These are phyloP conservation scores for Dendrobium huoshanense DNA, from an alignment of 106 monocot species.

Conservation along the genomic window DNA sequence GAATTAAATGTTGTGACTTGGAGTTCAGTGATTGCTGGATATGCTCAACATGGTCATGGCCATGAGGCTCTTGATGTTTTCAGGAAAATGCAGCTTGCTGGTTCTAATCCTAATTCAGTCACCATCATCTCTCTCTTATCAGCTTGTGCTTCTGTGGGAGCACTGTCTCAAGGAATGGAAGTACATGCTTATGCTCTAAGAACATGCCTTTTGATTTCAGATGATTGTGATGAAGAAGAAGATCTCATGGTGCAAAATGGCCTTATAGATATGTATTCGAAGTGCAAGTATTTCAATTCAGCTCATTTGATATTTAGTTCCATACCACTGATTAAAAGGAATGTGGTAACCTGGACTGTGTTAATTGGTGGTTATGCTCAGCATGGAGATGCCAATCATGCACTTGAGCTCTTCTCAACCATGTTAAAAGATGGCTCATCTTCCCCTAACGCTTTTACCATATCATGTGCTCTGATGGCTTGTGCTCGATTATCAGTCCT, in stretches of 20 bases:
- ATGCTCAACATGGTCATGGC: slow-evolving; percentile 63
- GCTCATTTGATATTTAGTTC: slow-evolving; percentile 43
- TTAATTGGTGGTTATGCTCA: slow-evolving; percentile 87
- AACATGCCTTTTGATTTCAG: slow-evolving; percentile 29
- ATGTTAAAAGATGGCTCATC: slow-evolving; percentile 30
- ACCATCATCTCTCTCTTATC: slow-evolving; percentile 83
- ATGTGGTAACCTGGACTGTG: slow-evolving; percentile 86
- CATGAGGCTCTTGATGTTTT: slow-evolving; percentile 38
- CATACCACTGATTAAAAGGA: slow-evolving; percentile 31
- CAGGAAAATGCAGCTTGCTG: slow-evolving; percentile 52
- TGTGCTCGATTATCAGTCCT: slow-evolving; percentile 47
- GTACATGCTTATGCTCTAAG: slow-evolving; percentile 59
- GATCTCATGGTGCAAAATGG: slow-evolving; percentile 79
- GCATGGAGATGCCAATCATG: slow-evolving; percentile 74
- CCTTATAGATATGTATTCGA: slow-evolving; percentile 81
- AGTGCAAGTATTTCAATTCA: slow-evolving; percentile 46
- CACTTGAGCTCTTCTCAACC: slow-evolving; percentile 50
- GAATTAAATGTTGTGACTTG: slow-evolving; percentile 67
- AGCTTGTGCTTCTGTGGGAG: slow-evolving; percentile 76
- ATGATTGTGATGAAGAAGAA: slow-evolving; percentile 18
- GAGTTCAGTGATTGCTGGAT: slow-evolving; percentile 84
- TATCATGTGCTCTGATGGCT: slow-evolving; percentile 75
- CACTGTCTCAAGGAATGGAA: slow-evolving; percentile 67
- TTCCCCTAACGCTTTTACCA: slow-evolving; percentile 61
- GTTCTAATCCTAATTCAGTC: slow-evolving; percentile 58